These are phyloP conservation scores for Tetrahymena malaccensis DNA, from an alignment of 73 alveolate species.

Conservation along the genomic window DNA sequence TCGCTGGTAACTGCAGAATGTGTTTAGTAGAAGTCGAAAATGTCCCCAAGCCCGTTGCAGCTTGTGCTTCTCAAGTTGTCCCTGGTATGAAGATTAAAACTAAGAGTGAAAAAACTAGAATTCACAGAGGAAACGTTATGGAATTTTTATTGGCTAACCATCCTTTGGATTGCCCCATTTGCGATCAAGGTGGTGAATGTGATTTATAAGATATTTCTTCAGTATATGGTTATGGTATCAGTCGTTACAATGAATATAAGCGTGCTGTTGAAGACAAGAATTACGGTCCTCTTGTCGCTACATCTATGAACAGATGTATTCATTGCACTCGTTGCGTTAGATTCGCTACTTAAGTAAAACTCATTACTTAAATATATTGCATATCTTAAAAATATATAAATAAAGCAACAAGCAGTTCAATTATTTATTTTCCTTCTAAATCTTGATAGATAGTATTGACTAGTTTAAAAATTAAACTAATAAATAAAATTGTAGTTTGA, in stretches of 20 bases:
- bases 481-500: neutral
- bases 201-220: constrained; percentile 78
- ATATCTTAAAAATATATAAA: neutral
- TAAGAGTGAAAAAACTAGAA: constrained; percentile 72
- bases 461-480: neutral
- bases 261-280: constrained; percentile 87
- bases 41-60: constrained; percentile 80
- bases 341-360: constrained; percentile 56
- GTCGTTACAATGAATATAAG: constrained; percentile 76
- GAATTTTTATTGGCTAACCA: constrained; percentile 90
- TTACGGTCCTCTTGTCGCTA: constrained; percentile 77
- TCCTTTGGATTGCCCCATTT: constrained; percentile 90
- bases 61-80: constrained; percentile 79
- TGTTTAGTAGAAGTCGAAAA: constrained; percentile 86
- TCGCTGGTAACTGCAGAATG: constrained; percentile 92
- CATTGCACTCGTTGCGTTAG: constrained; percentile 86
- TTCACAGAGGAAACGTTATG: constrained; percentile 90
- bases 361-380: neutral
- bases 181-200: constrained; percentile 96
- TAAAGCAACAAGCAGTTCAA: neutral
- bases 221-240: constrained; percentile 74
- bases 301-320: constrained; percentile 86
- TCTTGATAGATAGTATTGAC: neutral
- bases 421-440: neutral
- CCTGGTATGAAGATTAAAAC: constrained; percentile 81